Base-by-base conservation (phyloP, 495 filamentous ascomycete species). In the Usnea hakonensis region DNA sequence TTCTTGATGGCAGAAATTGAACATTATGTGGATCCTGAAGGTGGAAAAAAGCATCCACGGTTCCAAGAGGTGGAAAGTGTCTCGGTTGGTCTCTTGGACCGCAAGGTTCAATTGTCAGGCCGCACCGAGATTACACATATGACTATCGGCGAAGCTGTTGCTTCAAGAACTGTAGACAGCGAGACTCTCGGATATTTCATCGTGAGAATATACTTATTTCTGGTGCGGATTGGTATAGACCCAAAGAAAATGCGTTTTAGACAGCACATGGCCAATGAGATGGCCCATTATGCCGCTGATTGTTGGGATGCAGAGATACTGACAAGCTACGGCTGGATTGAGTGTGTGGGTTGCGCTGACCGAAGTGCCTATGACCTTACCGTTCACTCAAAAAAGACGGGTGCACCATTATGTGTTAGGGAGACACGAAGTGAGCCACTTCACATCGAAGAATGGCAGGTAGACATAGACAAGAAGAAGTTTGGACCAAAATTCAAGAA, bases 151-250 rank as follows among this genome's bases (percentile, higher is more conserved):
- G 76, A 90, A 69, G 89, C 89, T 33, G 88, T 93, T 33, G 76
- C 83, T 71, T 77, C 76, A 26, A 79, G 81, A 11, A 68, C 89
- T 21, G 86, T 93, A 13, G 87, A 93, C 71, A 93, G 90, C 73
- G 89, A 93, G 76, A 91, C 88, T 2, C 79, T 93, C n/a, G 89
- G 89, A 53, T 93, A 93, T 77, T 93, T 93, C 78, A 78, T 93
- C 38, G 89, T 84, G 52, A 82, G 89, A 52, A 91, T 91, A 63
- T 85, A 86, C 69, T 76, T 82, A 26, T 93, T 91, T 81, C 76
- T 93, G 41, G 65, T 81, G 58, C 85, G 82, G 71, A 75, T 93
- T 46, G 89, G 89, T 65, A 75, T 87, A 14, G 87, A 93, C 69
- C 73, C 75, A 66, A 77, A 70, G 55, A 91, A 91, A 77, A 77